Evolutionary conservation across 768 basidiomycete species (phyloP), one percentile per base, ranked within the genome.

Genomic region (Gelatoporia subvermispora): DNA sequence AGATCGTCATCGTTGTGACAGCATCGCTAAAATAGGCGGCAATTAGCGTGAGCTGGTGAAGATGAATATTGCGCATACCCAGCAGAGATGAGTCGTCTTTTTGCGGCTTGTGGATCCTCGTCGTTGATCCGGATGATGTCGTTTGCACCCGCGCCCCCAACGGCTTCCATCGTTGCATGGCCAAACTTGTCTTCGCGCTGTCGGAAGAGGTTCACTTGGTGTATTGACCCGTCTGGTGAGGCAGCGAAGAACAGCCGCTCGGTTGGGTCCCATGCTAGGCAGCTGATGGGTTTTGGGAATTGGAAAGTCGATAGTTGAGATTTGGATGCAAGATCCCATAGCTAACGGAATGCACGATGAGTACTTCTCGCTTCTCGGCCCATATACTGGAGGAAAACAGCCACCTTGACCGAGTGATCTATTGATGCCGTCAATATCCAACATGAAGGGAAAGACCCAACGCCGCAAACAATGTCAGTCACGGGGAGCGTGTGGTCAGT

Each of bases 401-500:
- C 48, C 54, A 91, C 92, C 75, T 98, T 98, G 63, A 92, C 89
- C 22, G 90, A 88, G 52, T 92, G 89, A 64, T 98, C 96, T 41
- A 87, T 62, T 0, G 90, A 90, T 3, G 88, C 80, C 1, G 93
- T 89, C 54, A 94, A 73, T 23, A 88, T 67, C 51, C 88, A 78
- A 65, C 84, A 87, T 47, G 71, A 78, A 15, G 88, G 91, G 65
- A 89, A 94, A 4, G 72, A 54, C 13, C 93, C 93, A 35, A 89
- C 64, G 11, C 94, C 92, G 52, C 92, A 85, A 11, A 75, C 64
- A 25, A 98, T 76, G 58, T 89, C 87, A 7, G 87, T 87, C 10
- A 99, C 75, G 5, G 91, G 88, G 3, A 98, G 78, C 0, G 94
- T 96, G 63, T 99, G 96, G 65, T 98, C 95, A 17, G 87, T 79